phyloP scores from a whole-genome alignment of 805 yeast species.

The Ogataea parapolymorpha region DNA sequence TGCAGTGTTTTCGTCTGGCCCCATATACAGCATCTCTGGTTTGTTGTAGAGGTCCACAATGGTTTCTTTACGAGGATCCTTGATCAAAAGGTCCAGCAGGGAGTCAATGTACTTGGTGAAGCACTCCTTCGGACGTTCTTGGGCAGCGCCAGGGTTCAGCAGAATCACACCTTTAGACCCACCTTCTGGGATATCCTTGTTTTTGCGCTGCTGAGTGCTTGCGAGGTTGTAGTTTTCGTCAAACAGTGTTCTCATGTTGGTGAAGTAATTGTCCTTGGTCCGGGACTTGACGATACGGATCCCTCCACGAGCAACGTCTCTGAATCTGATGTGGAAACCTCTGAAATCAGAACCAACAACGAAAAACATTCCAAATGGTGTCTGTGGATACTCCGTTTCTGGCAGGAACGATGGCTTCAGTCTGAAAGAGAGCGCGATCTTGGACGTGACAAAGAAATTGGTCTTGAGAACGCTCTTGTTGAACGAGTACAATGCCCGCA shows the following conservation, averaged over 20 bases:
- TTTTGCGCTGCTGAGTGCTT: slow-evolving; percentile 91
- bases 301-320: slow-evolving; percentile 98
- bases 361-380: slow-evolving; percentile 91
- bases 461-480: slow-evolving; percentile 88
- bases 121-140: slow-evolving; percentile 75
- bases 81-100: slow-evolving; percentile 77
- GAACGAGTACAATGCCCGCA: slow-evolving; percentile 78
- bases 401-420: slow-evolving; percentile 86
- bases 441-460: slow-evolving; percentile 88
- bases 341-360: slow-evolving; percentile 95
- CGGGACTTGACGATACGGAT: slow-evolving; percentile 90
- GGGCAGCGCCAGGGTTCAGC: slow-evolving; percentile 67
- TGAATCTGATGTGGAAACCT: slow-evolving; percentile 95
- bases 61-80: slow-evolving; percentile 67
- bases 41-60: slow-evolving; percentile 81
- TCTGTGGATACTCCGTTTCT: slow-evolving; percentile 80
- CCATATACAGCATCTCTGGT: slow-evolving; percentile 91
- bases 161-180: slow-evolving; percentile 97
- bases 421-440: slow-evolving; percentile 92
- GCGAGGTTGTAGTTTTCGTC: slow-evolving; percentile 97
- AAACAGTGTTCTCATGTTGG: slow-evolving; percentile 82
- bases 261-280: slow-evolving; percentile 77
- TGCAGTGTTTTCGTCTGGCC: slow-evolving; percentile 99
- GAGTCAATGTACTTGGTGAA: slow-evolving; percentile 93
- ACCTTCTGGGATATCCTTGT: slow-evolving; percentile 98